Percentiles rank a stretch among this genome's conserved stretches.
Conservation (phyloP, 1,284 basidiomycete genomes). For the Pascua sp. region DNA sequence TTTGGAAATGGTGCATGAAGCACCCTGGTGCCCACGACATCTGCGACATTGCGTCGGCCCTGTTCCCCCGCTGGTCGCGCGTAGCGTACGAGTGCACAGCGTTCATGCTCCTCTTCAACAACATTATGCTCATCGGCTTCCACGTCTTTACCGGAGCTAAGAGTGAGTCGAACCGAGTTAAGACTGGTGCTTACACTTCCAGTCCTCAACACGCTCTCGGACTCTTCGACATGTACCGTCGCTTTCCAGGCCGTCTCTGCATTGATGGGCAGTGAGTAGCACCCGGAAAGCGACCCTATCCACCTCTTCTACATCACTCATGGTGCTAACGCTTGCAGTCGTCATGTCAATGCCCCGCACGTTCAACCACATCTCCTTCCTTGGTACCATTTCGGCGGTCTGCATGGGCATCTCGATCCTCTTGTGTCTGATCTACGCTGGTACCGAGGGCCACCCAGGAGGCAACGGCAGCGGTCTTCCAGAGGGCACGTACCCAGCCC, state of each 20-base stretch:
- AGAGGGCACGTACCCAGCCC: constrained; percentile 29
- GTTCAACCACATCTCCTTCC: constrained; percentile 53
- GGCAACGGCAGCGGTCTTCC: constrained; percentile 27
- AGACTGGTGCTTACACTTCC: neutral
- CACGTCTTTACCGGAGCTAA: constrained; percentile 48
- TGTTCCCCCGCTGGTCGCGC: constrained; percentile 38
- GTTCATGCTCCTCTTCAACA: constrained; percentile 38
- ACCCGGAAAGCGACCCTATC: too few species aligned
- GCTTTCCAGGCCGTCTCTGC: constrained; percentile 55
- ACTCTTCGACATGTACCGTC: constrained; percentile 57
- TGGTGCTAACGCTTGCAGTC: constrained; percentile 22
- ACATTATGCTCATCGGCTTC: constrained; percentile 46
- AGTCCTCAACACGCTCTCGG: constrained; percentile 59
- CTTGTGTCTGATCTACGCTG: constrained; percentile 57
- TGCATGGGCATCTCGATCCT: constrained; percentile 59
- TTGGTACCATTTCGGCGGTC: constrained; percentile 49
- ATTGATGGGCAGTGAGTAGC: constrained; percentile 24
- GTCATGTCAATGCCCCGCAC: constrained; percentile 57
- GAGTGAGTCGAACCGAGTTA: constrained; percentile 10
- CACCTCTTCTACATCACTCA: too few species aligned
- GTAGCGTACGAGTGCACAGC: constrained; percentile 36
- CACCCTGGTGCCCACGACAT: constrained; percentile 62
- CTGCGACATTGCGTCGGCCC: constrained; percentile 60
- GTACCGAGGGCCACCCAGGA: constrained; percentile 51
- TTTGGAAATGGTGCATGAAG: constrained; percentile 56